Evolutionary conservation across 768 basidiomycete genomes (phyloP).

Genomic region (Strobilomyces confusus): DNA sequence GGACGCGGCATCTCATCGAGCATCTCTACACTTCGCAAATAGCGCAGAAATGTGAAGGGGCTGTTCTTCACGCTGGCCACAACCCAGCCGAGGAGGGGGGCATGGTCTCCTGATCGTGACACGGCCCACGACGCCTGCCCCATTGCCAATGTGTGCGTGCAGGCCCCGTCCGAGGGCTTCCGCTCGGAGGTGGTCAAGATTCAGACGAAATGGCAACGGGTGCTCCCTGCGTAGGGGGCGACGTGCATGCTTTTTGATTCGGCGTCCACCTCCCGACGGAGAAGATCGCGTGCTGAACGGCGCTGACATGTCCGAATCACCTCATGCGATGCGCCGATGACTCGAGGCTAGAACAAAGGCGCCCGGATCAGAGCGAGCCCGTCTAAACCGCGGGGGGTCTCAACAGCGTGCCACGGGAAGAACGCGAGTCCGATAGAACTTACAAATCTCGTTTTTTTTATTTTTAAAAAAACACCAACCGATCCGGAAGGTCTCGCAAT

Average conservation of each 20-base stretch:
- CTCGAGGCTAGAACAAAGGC: not conserved
- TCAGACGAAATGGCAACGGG: not conserved
- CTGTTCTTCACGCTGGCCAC: not conserved
- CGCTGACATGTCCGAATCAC: not conserved
- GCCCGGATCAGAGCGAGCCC: not conserved
- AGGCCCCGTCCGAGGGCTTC: conserved; percentile 10
- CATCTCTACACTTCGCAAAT: not conserved
- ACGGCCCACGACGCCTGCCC: not conserved
- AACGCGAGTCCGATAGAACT: not conserved
- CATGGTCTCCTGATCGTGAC: not conserved
- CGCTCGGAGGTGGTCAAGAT: conserved; percentile 4
- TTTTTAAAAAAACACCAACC: not conserved
- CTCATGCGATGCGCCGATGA: not conserved
- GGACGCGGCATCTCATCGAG: conserved; percentile 1
- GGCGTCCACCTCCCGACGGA: not conserved
- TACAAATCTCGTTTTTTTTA: not conserved
- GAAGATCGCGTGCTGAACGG: not conserved
- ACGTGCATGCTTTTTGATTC: not conserved
- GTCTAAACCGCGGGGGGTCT: not conserved
- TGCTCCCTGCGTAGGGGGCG: not conserved
- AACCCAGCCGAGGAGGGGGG: not conserved
- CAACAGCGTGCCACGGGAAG: not conserved
- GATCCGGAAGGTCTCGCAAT: conserved; percentile 3
- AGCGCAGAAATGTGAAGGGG: conserved; percentile 7
- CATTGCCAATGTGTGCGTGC: not conserved